Base-by-base conservation (phyloP, 176 grass and related monocot genomes). In the Lolium multiflorum region DNA sequence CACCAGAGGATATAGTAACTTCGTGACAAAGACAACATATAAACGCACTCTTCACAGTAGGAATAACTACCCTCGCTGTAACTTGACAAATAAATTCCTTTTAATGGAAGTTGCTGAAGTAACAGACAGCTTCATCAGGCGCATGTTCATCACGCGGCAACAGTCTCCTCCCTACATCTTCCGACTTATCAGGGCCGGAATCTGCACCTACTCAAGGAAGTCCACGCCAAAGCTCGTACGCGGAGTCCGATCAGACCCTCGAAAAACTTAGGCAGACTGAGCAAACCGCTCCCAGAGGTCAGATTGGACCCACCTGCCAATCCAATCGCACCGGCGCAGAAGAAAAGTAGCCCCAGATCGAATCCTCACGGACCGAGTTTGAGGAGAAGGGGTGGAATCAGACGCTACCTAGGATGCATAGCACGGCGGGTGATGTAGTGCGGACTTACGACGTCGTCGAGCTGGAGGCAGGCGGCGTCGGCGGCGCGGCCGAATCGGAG, bases 401-500 rank as follows among this genome's bases (percentile, higher is more conserved):
- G 48, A 13, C 44, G 5, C 18, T 17, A 61, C 6, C 18, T 80
- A 61, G 26, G 26, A 2, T n/a, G n/a, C n/a, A 17, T 1, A 6
- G 12, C 6, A 18, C 5, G 6, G 76, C 15, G 6, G 31, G 24
- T 0, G 15, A 15, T 48, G 38, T 26, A 38, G 6, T 22, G 24
- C 4, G 18, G 0, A 38, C 76, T 44, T 87, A 95, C 96, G 81
- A 95, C 78, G 77, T 95, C 89, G 63, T 98, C 96, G 49, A 95
- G 86, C 47, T 95, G 93, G 83, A 98, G 91, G 87, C 89, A 95
- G 81, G 83, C 38, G 43, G 91, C 31, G 72, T 95, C 96, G 35
- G 66, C 50, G 78, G 73, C 46, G 26, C 93, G 87, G 60, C 93
- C 96, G 57, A 98, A 95, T 5, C 93, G 93, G 78, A 98, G 93